Base-by-base conservation (phyloP, 2,329 filamentous ascomycete genomes). In the Simplicillium sp. region DNA sequence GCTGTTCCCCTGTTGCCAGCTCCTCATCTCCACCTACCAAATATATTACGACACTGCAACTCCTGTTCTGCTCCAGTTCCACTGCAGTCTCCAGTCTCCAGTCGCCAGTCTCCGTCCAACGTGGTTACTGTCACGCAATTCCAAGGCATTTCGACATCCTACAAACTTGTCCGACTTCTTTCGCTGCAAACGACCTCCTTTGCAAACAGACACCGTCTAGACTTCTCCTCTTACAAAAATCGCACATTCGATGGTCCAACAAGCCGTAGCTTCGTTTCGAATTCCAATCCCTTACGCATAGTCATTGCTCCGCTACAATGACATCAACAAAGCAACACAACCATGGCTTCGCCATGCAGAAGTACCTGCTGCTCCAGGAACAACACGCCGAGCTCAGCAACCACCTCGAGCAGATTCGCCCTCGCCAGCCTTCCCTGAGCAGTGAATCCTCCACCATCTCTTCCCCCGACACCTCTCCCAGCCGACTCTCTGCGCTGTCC, bases 381-480 rank as follows among this genome's bases (percentile, higher is more conserved):
- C 70, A 75, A 51, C 73, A 76, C 52, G 67, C 76, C 44, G 66
- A 69, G 44, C 64, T 77, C 13, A 63, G 62, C 45, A 62, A 61
- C 48, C 68, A 71, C 45, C 68, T 77, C 44, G 63, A 74, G 48
- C 65, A 68, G 44, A 67, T 77, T 39, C 68, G 66, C 34, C 66
- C 62, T 14, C 66, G 61, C 37, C 62, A 57, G 18, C 47, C 44
- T 14, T 53, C 49, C 11, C 46, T 52, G 7, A 58, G 61, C 44
- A 58, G 49, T 40, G 54, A 50, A 33, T 54, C 57, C 12, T 64
- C 65, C 3, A 59, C 61, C 11, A 50, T 59, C 37, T 66, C 66
- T 3, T 69, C 80, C 55, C 68, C 78, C 58, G 62, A 78, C 55
- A 71, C 73, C 54, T 81, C 81, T 55, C 74, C 71, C 53, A 66